A percentile compares a stretch with the other conserved stretches of the same genome.
Evolutionary conservation across 768 basidiomycete species (phyloP).

Genomic region (Naganishia onofrii): DNA sequence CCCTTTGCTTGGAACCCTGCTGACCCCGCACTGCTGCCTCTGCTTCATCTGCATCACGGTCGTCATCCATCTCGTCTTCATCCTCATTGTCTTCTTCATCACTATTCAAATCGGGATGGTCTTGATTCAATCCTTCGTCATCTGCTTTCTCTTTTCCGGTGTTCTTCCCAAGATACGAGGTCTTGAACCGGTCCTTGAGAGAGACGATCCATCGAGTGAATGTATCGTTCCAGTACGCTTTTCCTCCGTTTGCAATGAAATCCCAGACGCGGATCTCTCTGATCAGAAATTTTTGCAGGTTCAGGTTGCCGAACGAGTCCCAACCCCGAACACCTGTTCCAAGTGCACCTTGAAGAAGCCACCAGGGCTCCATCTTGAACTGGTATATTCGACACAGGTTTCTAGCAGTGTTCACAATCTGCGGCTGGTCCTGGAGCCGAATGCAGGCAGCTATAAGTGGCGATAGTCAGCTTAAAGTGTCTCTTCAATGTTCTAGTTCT

Average conservation of each 20-base stretch:
- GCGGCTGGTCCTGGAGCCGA: slow-evolving; percentile 58
- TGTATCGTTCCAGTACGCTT: slow-evolving; percentile 62
- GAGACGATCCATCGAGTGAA: slow-evolving; percentile 25
- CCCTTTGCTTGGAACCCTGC: neutral
- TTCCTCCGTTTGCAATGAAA: slow-evolving; percentile 64
- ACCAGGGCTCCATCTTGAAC: slow-evolving; percentile 80
- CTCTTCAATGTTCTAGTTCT: neutral
- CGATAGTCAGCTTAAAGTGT: slow-evolving; percentile 15
- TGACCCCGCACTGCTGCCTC: slow-evolving; percentile 3
- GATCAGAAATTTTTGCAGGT: slow-evolving; percentile 77
- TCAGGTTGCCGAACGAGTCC: slow-evolving; percentile 72
- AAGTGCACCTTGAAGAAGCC: slow-evolving; percentile 71
- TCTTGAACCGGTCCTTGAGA: slow-evolving; percentile 61
- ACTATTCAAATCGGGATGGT: slow-evolving; percentile 42
- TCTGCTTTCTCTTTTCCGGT: slow-evolving; percentile 27
- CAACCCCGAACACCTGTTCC: slow-evolving; percentile 65
- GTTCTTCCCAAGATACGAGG: slow-evolving; percentile 34
- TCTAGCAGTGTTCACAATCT: slow-evolving; percentile 71
- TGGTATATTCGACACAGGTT: slow-evolving; percentile 73
- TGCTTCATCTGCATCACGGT: slow-evolving; percentile 34
- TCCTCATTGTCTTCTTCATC: slow-evolving; percentile 52
- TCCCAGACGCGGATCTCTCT: slow-evolving; percentile 74
- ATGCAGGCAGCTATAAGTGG: slow-evolving; percentile 67
- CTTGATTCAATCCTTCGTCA: slow-evolving; percentile 50
- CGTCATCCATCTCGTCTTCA: slow-evolving; percentile 27